phyloP scores from a whole-genome alignment of 176 grass and related monocot species.

The Avena atlantica region DNA sequence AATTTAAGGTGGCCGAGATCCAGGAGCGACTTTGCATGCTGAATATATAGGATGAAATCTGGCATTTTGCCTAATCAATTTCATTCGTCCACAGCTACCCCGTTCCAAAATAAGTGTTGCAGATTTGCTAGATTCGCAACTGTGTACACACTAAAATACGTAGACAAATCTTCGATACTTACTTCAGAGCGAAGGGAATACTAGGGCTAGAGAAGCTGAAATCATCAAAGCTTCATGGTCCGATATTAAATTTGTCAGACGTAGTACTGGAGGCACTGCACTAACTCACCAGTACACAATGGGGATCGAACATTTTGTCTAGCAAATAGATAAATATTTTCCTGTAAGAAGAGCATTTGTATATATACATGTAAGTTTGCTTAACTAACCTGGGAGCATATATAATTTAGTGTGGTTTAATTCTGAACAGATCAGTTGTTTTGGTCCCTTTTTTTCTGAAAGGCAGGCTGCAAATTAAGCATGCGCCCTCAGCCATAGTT shows the following conservation, averaged over 20 bases:
- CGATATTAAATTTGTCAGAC: conserved; percentile 22
- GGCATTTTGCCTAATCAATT: conserved; percentile 24
- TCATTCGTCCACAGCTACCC: not conserved
- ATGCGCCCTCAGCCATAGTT: not conserved
- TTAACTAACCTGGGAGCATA: not conserved
- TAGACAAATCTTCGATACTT: too few relatives aligned
- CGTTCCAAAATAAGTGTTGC: too few relatives aligned
- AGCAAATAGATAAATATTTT: not conserved
- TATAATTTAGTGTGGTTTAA: conserved; percentile 6
- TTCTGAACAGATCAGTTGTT: not conserved
- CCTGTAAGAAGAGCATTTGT: not conserved
- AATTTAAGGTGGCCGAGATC: conserved; percentile 7
- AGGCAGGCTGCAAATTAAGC: conserved; percentile 16
- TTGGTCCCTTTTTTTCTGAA: not conserved
- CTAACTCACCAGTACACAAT: not conserved
- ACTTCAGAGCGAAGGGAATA: not conserved
- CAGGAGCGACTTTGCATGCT: conserved; percentile 6
- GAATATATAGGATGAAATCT: not conserved
- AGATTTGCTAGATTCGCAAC: too few relatives aligned
- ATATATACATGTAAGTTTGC: not conserved
- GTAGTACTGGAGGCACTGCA: not conserved
- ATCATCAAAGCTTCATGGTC: conserved; percentile 23
- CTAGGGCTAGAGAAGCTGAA: not conserved
- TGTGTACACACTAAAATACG: too few relatives aligned
- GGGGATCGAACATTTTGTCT: not conserved